Evolutionary conservation across 768 basidiomycete species (phyloP), one percentile per base, ranked within the genome.

Genomic region (Inosperma sp.): DNA sequence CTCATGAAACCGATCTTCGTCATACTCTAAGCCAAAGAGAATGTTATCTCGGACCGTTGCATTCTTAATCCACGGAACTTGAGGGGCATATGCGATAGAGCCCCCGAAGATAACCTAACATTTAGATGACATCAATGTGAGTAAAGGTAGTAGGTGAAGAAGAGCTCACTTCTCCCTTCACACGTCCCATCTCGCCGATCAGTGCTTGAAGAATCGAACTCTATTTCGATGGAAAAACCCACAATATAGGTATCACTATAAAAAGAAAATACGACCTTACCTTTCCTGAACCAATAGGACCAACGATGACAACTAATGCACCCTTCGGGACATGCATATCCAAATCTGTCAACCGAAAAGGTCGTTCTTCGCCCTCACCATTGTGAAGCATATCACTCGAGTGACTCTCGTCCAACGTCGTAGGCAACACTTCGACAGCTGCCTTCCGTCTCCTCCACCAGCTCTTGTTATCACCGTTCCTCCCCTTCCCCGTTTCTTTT

Each of bases 41-140:
- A 93, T 79, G 63, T 93, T 93, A 45, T 86, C 78, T 21, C 81
- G 75, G 23, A 91, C 66, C 0, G 83, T 86, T 0, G 83, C 83
- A 63, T 83, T 83, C 58, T 67, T 67, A 56, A 86, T 82, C 84
- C 84, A 87, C 0, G 84, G 68, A 16, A 71, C 63, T 60, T 84
- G 82, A 4, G 82, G 77, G 0, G 79, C 79, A 59, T 83, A 83
- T 0, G 80, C 78, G 4, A 81, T 68, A 1, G 68, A 67, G 5
- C 83, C 80, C 5, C 76, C 76, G 54, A 84, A 79, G 1, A 69
- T 59, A 33, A 80, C 76, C 46, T 47, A n/a, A n/a, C n/a, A n/a
- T n/a, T n/a, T n/a, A n/a, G n/a, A n/a, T n/a, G n/a, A n/a, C 35
- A 17, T 7, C 2, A 47, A 47, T 47, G 10, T 35, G 33, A 47